These are phyloP conservation scores for Besnoitia besnoiti DNA, from an alignment of 169 alveolate species.

Conservation along the genomic window DNA sequence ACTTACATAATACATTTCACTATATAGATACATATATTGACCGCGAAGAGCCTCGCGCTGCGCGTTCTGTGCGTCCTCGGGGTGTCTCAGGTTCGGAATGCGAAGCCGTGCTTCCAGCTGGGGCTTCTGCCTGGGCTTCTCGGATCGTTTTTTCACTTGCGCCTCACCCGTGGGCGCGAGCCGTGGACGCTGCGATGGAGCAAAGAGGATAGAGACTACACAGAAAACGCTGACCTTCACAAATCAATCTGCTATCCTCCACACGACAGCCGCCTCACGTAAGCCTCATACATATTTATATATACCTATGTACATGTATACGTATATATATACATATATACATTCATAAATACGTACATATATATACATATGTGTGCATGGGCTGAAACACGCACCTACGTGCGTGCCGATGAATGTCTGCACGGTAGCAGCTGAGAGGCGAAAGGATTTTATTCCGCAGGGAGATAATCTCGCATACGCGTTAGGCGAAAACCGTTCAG, in stretches of 20 bases:
- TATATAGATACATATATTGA: too few species aligned
- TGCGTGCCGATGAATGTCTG: too few species aligned
- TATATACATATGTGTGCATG: neutral
- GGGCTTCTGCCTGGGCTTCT: conserved; percentile 33
- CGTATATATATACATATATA: neutral
- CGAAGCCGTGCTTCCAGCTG: conserved; percentile 45
- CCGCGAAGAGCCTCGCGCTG: neutral
- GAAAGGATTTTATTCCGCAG: too few species aligned
- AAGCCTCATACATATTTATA: neutral
- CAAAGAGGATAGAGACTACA: conserved; percentile 77
- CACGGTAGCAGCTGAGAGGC: too few species aligned
- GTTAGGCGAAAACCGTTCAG: too few species aligned
- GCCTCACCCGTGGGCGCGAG: conserved; percentile 77
- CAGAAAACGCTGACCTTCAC: conserved; percentile 72
- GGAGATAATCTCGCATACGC: too few species aligned
- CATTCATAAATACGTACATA: neutral
- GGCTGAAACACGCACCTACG: neutral
- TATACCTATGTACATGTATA: neutral
- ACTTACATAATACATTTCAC: too few species aligned
- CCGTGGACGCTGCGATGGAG: conserved; percentile 79
- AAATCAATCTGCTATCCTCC: conserved; percentile 81
- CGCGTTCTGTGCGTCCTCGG: neutral
- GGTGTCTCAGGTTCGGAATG: conserved; percentile 47
- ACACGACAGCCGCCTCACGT: conserved; percentile 81
- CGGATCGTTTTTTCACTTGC: conserved; percentile 44